Evolutionary conservation across 1,139 yeast genomes (phyloP), one percentile per base, ranked within the genome.

Genomic region (Hansenula sp.): DNA sequence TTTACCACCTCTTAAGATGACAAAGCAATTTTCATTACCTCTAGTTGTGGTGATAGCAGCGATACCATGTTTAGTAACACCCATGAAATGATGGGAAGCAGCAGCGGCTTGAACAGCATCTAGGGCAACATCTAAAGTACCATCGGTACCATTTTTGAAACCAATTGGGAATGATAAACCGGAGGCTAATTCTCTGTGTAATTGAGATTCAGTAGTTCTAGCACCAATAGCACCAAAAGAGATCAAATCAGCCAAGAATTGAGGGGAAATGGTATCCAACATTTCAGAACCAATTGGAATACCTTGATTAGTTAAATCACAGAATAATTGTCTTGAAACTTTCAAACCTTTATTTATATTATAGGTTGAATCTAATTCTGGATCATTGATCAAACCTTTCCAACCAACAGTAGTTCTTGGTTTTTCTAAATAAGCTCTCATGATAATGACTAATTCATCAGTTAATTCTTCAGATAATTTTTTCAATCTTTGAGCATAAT

Each of bases 341-440:
- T 90, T 80, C 58, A 93, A 75, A 59, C 99, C 99, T 70, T 91
- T 89, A 78, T 93, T 93, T 67, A 93, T 93, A 66, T 91, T 87
- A 79, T 85, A 93, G 41, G 96, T 76, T 60, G 88, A 85, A 70
- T 93, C 91, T 52, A 91, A 81, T 62, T 90, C 96, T 36, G 99
- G 99, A 66, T 93, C 99, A 66, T 93, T 93, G 64, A 93, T 90
- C 61, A 93, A 75, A 53, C 99, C 99, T 72, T 93, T 93, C 99
- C 99, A 93, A 52, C 99, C 99, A 44, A 93, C 98, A 29, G 98
- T 93, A 51, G 99, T 93, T 72, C 99, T 83, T 61, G 99, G 99
- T 70, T 93, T 93, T 69, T 93, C 99, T 59, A 93, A 76, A 76
- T 93, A 93, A 15, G 98, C 98, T 70, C 98, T 82, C 98, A 93